These are phyloP conservation scores for Melampsora larici-populina DNA, from an alignment of 1,284 basidiomycete species.

Conservation along the genomic window DNA sequence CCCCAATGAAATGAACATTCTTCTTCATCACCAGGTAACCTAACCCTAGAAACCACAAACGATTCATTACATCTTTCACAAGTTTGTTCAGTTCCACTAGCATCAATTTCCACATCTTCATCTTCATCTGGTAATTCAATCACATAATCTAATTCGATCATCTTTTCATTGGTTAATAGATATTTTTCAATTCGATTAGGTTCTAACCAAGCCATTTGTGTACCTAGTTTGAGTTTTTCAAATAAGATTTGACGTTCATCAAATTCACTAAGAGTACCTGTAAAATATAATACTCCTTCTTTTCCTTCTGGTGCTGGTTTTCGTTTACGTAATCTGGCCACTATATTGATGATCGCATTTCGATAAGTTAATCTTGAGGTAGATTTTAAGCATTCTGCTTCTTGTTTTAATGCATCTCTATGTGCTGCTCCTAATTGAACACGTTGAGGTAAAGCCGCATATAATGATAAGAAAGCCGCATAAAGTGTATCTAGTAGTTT, in stretches of 20 bases:
- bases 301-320: conserved; percentile 58
- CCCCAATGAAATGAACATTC: conserved; percentile 82
- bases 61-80: conserved; percentile 74
- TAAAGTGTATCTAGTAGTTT: conserved; percentile 58
- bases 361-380: conserved; percentile 73
- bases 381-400: conserved; percentile 68
- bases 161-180: conserved; percentile 62
- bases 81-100: conserved; percentile 64
- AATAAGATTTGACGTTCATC: neutral
- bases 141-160: conserved; percentile 69
- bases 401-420: conserved; percentile 72
- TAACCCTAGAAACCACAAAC: conserved; percentile 62
- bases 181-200: conserved; percentile 60
- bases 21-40: conserved; percentile 60
- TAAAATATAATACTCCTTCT: conserved; percentile 6
- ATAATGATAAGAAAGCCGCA: conserved; percentile 67
- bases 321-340: conserved; percentile 70
- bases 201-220: conserved; percentile 60
- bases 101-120: conserved; percentile 64
- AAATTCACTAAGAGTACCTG: conserved; percentile 19
- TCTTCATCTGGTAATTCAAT: conserved; percentile 64
- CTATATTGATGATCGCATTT: conserved; percentile 69
- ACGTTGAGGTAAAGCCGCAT: conserved; percentile 59
- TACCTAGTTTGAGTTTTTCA: neutral
- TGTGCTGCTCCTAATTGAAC: conserved; percentile 60